Conservation (phyloP, 257 asterid species). For the Scutellaria galericulata region DNA sequence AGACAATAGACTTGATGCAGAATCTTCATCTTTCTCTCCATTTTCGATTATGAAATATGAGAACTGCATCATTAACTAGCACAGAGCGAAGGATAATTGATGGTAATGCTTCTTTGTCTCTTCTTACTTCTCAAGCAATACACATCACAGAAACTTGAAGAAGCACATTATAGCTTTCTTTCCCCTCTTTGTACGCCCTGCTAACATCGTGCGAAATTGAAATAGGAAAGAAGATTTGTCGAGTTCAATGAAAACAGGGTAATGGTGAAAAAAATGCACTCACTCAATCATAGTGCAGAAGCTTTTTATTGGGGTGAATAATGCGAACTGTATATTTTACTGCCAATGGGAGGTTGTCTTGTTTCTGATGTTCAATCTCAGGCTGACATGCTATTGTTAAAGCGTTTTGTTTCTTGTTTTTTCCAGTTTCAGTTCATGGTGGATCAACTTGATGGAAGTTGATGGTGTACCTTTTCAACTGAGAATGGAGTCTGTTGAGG, state of each 20-base stretch:
- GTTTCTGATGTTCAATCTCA: too few relatives aligned
- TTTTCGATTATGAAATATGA: conserved; percentile 43
- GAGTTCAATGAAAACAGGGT: too few relatives aligned
- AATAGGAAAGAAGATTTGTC: too few relatives aligned
- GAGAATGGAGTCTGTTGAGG: not conserved
- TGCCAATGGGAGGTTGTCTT: too few relatives aligned
- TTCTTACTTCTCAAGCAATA: not conserved
- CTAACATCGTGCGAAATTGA: not conserved
- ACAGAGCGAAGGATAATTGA: not conserved
- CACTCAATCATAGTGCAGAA: too few relatives aligned
- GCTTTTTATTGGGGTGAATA: too few relatives aligned
- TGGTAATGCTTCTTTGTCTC: conserved; percentile 30
- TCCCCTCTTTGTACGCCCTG: not conserved
- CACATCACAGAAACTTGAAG: not conserved
- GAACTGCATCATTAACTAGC: conserved; percentile 32
- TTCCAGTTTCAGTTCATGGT: not conserved
- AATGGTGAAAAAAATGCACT: too few relatives aligned
- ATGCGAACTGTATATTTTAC: too few relatives aligned
- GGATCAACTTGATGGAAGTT: conserved; percentile 16
- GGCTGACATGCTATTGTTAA: too few relatives aligned
- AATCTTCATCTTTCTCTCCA: conserved; percentile 44
- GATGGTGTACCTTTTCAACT: not conserved
- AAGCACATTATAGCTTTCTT: not conserved
- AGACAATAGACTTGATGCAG: conserved; percentile 29
- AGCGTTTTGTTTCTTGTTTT: too few relatives aligned